Evolutionary conservation across 2,329 filamentous ascomycete genomes (phyloP).

Genomic region (Coniochaeta sp.): DNA sequence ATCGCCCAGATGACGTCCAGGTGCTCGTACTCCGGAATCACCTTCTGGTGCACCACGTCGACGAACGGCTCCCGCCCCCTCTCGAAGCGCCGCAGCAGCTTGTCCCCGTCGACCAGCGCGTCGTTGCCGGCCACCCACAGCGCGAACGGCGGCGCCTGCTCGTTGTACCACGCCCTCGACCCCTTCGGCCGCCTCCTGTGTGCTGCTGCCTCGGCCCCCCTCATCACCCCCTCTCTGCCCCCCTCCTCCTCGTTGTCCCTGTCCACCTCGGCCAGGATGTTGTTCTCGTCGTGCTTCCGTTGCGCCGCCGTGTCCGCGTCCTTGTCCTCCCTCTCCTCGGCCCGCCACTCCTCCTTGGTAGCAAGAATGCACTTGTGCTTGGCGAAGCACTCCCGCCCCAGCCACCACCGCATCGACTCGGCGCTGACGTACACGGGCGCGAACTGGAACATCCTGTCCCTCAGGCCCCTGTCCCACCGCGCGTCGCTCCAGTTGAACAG

Average conservation of each 20-base stretch:
- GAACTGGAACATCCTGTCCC: conserved; percentile 84
- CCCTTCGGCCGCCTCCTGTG: conserved; percentile 34
- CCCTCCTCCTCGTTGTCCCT: conserved; percentile 13
- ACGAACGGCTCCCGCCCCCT: conserved; percentile 76
- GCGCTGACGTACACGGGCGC: conserved; percentile 84
- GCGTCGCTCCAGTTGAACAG: conserved; percentile 82
- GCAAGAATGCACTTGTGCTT: conserved; percentile 78
- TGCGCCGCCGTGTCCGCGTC: conserved; percentile 14
- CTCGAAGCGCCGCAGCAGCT: conserved; percentile 67
- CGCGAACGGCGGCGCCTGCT: conserved; percentile 72
- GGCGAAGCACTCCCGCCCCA: conserved; percentile 76
- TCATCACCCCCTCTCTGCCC: conserved; percentile 15
- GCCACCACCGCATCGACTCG: conserved; percentile 94
- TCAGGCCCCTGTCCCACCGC: conserved; percentile 75
- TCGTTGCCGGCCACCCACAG: conserved; percentile 84
- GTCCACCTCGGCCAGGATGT: conserved; percentile 26
- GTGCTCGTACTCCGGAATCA: conserved; percentile 86
- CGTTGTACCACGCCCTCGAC: conserved; percentile 72
- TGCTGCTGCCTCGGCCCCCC: conserved; percentile 21
- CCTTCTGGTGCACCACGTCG: conserved; percentile 69
- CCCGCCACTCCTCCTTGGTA: conserved; percentile 61
- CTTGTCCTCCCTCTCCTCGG: conserved; percentile 57
- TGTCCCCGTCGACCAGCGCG: conserved; percentile 73
- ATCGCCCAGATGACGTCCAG: conserved; percentile 94
- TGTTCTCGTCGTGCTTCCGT: conserved; percentile 9